These are phyloP conservation scores for Capsicum baccatum DNA, from an alignment of 257 asterid species.

Conservation along the genomic window DNA sequence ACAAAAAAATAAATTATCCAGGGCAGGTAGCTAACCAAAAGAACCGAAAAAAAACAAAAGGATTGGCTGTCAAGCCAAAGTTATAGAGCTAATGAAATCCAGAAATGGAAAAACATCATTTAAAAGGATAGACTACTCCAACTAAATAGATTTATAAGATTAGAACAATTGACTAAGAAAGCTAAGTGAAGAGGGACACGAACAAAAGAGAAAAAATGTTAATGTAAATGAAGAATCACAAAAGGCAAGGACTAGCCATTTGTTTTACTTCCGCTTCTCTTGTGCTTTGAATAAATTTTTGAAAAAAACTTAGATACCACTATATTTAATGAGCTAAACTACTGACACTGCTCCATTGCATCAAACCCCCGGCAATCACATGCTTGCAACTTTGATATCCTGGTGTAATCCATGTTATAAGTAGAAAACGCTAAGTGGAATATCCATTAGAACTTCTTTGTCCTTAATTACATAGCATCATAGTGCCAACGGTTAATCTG, in stretches of 20 bases:
- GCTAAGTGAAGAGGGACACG: background rate
- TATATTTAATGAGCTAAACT: background rate
- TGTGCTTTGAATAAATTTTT: no score
- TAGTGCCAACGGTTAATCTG: background rate
- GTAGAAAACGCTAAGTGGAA: constrained; percentile 3
- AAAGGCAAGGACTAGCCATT: background rate
- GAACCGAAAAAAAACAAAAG: background rate
- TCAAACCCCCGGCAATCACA: background rate
- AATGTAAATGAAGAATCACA: background rate
- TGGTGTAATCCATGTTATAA: background rate
- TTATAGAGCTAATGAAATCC: background rate
- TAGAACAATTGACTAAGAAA: background rate
- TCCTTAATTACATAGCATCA: constrained; percentile 11
- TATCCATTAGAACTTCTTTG: background rate
- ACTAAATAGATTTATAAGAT: background rate
- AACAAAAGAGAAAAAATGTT: constrained; percentile 1
- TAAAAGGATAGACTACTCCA: constrained; percentile 18
- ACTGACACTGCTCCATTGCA: background rate
- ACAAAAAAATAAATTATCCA: background rate
- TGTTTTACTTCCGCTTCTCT: no score
- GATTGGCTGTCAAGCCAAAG: no score
- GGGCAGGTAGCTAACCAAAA: background rate
- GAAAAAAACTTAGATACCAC: background rate
- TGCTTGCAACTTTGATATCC: constrained; percentile 2
- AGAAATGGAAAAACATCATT: background rate